Percentiles rank a stretch among this genome's conserved stretches.
Evolutionary conservation across 2,329 filamentous ascomycete genomes (phyloP).

Genomic region (Biscogniauxia marginata): DNA sequence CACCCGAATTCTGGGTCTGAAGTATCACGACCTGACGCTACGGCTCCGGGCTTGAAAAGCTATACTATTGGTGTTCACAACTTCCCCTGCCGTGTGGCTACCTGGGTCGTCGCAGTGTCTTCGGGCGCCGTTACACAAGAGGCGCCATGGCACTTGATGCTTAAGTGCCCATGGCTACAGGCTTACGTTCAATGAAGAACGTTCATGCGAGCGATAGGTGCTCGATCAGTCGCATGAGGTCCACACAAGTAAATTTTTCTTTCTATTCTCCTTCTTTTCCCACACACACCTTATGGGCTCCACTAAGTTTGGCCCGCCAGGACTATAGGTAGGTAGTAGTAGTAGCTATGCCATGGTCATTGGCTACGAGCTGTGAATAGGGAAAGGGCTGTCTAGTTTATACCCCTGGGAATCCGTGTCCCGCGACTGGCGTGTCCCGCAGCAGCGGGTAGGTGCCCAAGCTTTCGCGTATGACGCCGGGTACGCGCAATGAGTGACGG

Average conservation of each 20-base stretch:
- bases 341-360: background rate
- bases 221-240: background rate
- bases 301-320: background rate
- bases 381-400: background rate
- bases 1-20: background rate
- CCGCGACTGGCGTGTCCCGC: background rate
- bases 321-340: too few species aligned
- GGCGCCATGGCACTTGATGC: background rate
- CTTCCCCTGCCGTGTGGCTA: background rate
- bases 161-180: background rate
- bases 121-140: background rate
- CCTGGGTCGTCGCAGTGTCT: background rate
- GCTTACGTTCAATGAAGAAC: background rate
- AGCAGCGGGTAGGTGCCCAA: background rate
- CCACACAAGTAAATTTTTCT: background rate
- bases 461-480: background rate
- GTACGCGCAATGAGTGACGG: background rate
- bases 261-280: background rate
- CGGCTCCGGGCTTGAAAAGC: background rate
- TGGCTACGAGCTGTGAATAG: background rate
- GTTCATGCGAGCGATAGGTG: background rate
- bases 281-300: background rate
- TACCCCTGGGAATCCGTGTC: background rate
- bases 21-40: background rate
- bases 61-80: background rate